Evolutionary conservation across 2,329 filamentous ascomycete genomes (phyloP).

Genomic region (Rhinocladiella similis): DNA sequence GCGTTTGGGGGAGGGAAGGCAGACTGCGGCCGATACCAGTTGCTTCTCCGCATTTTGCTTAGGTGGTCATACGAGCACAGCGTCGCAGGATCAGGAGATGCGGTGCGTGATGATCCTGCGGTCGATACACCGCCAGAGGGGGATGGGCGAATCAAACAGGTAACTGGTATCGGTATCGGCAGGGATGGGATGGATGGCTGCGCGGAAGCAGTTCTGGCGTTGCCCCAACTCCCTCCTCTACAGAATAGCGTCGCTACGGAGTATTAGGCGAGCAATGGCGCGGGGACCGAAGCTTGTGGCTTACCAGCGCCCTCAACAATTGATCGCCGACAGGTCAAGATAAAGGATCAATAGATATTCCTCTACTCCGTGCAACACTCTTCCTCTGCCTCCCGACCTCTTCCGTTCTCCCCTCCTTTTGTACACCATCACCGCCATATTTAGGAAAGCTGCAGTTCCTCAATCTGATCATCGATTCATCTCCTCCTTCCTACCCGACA

Average conservation of each 20-base stretch:
- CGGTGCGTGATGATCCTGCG: background rate
- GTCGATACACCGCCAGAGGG: background rate
- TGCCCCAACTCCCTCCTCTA: background rate
- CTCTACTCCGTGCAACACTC: slow-evolving; percentile 1
- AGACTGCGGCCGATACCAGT: background rate
- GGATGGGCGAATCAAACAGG: background rate
- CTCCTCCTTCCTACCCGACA: background rate
- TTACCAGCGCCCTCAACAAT: background rate
- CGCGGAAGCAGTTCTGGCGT: background rate
- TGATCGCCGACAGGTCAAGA: background rate
- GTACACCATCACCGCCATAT: background rate
- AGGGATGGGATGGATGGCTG: background rate
- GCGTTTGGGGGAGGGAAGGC: too few species aligned
- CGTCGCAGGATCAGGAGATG: too few species aligned
- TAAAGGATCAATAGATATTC: background rate
- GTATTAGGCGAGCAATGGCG: background rate
- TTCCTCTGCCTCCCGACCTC: background rate
- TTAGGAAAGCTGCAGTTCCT: too few species aligned
- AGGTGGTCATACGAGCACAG: background rate
- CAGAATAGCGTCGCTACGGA: too few species aligned
- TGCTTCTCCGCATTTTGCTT: slow-evolving; percentile 3
- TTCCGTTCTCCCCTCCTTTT: background rate
- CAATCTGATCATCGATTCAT: background rate
- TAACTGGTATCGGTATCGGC: background rate
- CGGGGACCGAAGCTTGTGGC: background rate